Base-by-base conservation (phyloP, 176 grass and related monocot genomes). In the Cenchrus purpureus region DNA sequence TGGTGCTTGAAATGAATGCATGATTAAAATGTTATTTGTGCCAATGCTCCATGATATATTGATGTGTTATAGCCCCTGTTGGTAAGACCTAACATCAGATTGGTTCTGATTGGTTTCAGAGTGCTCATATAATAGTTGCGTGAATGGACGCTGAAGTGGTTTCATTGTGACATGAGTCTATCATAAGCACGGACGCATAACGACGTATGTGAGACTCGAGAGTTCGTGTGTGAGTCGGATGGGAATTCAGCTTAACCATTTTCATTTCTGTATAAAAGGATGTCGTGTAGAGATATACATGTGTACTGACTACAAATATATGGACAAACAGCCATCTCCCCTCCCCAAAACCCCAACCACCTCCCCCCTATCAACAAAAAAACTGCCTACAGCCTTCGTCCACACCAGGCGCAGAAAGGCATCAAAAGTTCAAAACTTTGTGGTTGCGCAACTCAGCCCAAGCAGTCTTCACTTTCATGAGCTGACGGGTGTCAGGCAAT, bases 301-400 rank as follows among this genome's bases (percentile, higher is more conserved):
- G 86, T 88, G 74, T 88, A 85, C 71, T 81, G 82, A 51, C 81
- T 92, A 94, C 77, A 79, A 62, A 85, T 78, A 88, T 88, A 92
- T 90, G 79, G 92, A 88, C 84, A 80, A 73, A 54, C 48, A 71
- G 12, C 74, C 80, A 87, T 48, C 48, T 80, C 49, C 48, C 84
- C 49, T 22, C 50, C 70, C 53, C 71, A 46, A 46, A 9, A 46
- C 70, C 86, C 81, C 63, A 85, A 60, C 46, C 70, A 85, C 37
- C 2, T 40, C 37, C 64, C 66, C 44, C 32, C 10, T 84, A 53
- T 53, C 48, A 91, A 69, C 52, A 91, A 91, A 96, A 93, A 96
- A 93, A 80, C 45, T 83, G 84, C 79, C 69, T 76, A 84, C 69
- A 77, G 70, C 64, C 66, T 77, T 59, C 6, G 58, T 58, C 13